Conservation (phyloP, 2,329 filamentous ascomycete species). For the Aphanocladium album region DNA sequence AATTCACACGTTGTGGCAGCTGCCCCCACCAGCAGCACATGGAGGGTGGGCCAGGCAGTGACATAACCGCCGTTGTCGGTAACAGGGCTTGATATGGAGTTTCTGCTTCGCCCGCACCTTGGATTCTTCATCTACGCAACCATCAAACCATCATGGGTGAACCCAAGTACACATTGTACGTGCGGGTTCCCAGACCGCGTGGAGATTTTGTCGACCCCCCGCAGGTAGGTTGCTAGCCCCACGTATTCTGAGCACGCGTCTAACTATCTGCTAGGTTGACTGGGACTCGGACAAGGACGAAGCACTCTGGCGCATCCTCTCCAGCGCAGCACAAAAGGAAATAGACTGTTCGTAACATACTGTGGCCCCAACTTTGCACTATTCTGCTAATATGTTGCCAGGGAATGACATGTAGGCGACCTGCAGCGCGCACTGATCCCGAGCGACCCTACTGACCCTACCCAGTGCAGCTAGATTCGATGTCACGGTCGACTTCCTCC, state of each 20-base stretch:
- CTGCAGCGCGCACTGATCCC: background rate
- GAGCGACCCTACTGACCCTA: slow-evolving; percentile 19
- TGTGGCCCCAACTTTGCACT: background rate
- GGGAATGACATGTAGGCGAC: slow-evolving; percentile 64
- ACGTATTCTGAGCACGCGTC: slow-evolving; percentile 16
- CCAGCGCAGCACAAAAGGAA: slow-evolving; percentile 72
- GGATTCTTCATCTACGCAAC: slow-evolving; percentile 3
- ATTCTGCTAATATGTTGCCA: slow-evolving; percentile 27
- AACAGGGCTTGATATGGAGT: background rate
- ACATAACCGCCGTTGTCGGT: slow-evolving; percentile 4
- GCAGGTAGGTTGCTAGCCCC: slow-evolving; percentile 50
- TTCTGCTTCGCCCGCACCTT: background rate
- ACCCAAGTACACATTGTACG: slow-evolving; percentile 67
- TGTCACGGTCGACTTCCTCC: slow-evolving; percentile 80
- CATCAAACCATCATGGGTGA: slow-evolving; percentile 38
- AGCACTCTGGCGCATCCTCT: slow-evolving; percentile 84
- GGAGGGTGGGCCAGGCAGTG: background rate
- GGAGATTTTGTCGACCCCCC: slow-evolving; percentile 88
- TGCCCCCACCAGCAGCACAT: background rate
- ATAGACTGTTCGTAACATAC: slow-evolving; percentile 71
- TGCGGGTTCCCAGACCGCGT: slow-evolving; percentile 83
- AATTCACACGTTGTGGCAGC: too few species aligned
- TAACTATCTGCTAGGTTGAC: slow-evolving; percentile 56
- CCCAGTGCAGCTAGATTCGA: slow-evolving; percentile 68
- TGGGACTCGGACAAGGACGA: slow-evolving; percentile 88